Evolutionary conservation across 495 filamentous ascomycete genomes (phyloP).

Genomic region (Aspergillus sparsus): DNA sequence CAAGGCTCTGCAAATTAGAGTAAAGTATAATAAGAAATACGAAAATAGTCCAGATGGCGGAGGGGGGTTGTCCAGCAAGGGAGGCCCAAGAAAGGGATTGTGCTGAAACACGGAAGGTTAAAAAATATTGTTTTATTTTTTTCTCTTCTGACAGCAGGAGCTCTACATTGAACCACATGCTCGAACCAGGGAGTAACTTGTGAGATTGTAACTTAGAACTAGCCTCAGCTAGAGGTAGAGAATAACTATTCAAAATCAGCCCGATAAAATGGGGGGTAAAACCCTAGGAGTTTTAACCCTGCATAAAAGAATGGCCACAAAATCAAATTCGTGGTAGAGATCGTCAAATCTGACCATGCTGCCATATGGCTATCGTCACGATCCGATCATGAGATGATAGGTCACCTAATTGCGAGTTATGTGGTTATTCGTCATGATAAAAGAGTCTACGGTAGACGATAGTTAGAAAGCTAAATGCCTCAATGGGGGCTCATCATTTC

Average conservation of each 20-base stretch:
- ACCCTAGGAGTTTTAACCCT: background rate
- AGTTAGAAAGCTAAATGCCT: background rate
- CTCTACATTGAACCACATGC: background rate
- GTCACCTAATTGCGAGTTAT: background rate
- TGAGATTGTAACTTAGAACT: background rate
- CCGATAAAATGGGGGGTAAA: background rate
- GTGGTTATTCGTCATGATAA: background rate
- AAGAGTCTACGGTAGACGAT: background rate
- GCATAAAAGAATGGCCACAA: background rate
- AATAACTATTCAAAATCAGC: background rate
- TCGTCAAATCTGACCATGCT: background rate
- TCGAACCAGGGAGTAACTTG: conserved; percentile 1
- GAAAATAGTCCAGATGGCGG: background rate
- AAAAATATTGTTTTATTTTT: background rate
- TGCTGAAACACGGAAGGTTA: conserved; percentile 13
- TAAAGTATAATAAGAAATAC: too few relatives aligned
- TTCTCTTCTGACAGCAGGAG: conserved; percentile 5
- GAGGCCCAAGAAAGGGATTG: conserved; percentile 8
- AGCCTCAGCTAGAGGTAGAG: background rate
- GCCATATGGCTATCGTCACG: background rate
- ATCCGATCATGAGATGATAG: conserved; percentile 2
- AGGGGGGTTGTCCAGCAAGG: conserved; percentile 13
- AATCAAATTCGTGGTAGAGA: background rate
- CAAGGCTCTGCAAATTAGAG: too few relatives aligned
- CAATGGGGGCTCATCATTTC: conserved; percentile 7